Base-by-base conservation (phyloP, 768 basidiomycete genomes). In the Russula griseocarnosa region DNA sequence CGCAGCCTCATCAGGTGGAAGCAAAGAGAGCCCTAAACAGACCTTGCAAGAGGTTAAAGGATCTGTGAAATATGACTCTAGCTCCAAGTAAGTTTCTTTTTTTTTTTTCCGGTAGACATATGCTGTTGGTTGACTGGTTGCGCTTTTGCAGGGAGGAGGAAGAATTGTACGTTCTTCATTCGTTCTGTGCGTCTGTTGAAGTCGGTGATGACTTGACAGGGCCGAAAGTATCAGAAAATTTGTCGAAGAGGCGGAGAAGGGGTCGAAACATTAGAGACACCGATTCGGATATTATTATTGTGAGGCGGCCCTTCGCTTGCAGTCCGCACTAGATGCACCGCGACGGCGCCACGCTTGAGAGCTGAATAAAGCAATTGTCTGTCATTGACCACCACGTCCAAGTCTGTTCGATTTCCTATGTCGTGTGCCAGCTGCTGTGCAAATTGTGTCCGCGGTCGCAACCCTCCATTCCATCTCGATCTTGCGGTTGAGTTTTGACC, bases 161-260 rank as follows among this genome's bases (percentile, higher is more conserved):
- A 72, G 79, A 86, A 67, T 93, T 93, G 91, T 93, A 77, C 74
- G 83, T 84, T 73, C 68, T 47, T 46, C 40, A 60, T 63, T 8
- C 57, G 42, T 56, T 65, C 68, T 18, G 22, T 26, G 9, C 34
- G 63, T 22, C 44, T 40, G 24, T 60, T 40, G 24, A 69, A 69
- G 69, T 72, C 74, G 70, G 70, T 73, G 70, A 73, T 69, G 73
- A 83, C 77, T 75, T 64, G 74, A 70, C 72, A 83, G 82, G 80
- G 75, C 78, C 68, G 71, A 80, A 78, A 93, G 91, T 73, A 90
- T 93, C 77, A 79, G 82, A 73, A 85, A 86, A 55, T 93, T 90
- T 73, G 82, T 92, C 65, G 84, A 82, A 61, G 90, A 91, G 72
- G 90, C 91, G 53, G 91, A 92, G 80, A 90, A 88, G 76, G 87